Conservation (phyloP, 2,329 filamentous ascomycete genomes). For the Mycogone perniciosa region DNA sequence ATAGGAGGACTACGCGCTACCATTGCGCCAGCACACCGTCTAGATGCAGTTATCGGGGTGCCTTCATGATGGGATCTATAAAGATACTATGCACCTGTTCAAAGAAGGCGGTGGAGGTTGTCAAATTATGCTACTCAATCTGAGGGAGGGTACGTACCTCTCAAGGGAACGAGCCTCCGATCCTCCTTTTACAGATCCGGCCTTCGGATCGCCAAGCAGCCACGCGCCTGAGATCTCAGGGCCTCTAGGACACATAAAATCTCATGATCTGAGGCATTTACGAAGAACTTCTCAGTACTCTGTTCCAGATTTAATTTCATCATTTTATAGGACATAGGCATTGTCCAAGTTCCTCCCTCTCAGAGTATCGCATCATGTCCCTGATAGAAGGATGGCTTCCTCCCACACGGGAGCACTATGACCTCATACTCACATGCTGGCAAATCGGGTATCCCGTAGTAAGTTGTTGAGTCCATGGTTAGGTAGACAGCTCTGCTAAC, state of each 20-base stretch:
- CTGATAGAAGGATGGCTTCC: slow-evolving; percentile 51
- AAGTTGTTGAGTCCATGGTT: slow-evolving; percentile 17
- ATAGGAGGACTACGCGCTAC: slow-evolving; percentile 15
- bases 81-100: neutral
- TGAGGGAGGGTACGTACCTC: too few relatives aligned
- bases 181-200: neutral
- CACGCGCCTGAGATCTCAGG: neutral
- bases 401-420: slow-evolving; percentile 52
- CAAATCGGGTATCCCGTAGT: slow-evolving; percentile 48
- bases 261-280: slow-evolving; percentile 2
- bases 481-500: slow-evolving; percentile 5
- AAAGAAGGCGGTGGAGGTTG: slow-evolving; percentile 4
- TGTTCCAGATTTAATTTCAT: neutral
- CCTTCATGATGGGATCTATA: neutral
- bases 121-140: neutral
- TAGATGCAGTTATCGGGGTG: slow-evolving; percentile 7
- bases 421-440: slow-evolving; percentile 46
- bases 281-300: neutral
- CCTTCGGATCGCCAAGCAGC: too few relatives aligned
- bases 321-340: neutral
- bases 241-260: neutral
- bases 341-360: neutral
- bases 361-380: slow-evolving; percentile 29
- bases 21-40: slow-evolving; percentile 14
- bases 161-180: too few relatives aligned